phyloP scores from a whole-genome alignment of 2,329 filamentous ascomycete species.

The Aureobasidium vineae region DNA sequence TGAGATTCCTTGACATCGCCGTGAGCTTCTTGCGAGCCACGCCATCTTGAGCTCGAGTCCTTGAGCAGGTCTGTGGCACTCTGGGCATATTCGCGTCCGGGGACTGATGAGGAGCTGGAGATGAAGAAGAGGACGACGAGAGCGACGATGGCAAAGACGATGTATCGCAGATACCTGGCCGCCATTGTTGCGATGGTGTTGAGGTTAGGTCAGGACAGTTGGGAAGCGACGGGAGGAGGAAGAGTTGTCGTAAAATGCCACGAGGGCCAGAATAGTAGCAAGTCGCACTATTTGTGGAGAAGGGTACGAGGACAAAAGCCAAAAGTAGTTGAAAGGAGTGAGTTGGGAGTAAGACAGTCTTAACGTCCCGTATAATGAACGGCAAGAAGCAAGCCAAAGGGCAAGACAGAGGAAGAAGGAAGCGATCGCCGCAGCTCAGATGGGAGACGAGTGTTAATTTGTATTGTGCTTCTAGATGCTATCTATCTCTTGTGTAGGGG shows the following conservation, averaged over 20 bases:
- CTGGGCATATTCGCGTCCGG: conserved; percentile 36
- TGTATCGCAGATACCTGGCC: conserved; percentile 67
- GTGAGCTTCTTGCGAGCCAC: conserved; percentile 30
- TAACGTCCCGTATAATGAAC: conserved; percentile 20
- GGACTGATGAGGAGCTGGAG: conserved; percentile 57
- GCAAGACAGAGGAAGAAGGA: neutral
- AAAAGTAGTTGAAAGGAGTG: conserved; percentile 18
- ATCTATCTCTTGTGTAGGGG: neutral
- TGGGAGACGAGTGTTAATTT: conserved; percentile 4
- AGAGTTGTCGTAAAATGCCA: conserved; percentile 17
- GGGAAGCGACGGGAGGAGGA: neutral
- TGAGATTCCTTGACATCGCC: conserved; percentile 26
- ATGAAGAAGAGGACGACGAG: conserved; percentile 80
- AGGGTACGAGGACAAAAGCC: conserved; percentile 8
- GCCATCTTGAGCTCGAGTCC: conserved; percentile 34
- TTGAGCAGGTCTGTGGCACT: conserved; percentile 40
- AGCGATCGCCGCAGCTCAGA: neutral
- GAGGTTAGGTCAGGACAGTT: neutral
- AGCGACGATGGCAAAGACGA: conserved; percentile 76
- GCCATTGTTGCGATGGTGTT: conserved; percentile 54
- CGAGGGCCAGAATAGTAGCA: conserved; percentile 23
- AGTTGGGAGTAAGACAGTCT: conserved; percentile 6
- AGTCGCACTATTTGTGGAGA: conserved; percentile 23
- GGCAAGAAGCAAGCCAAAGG: conserved; percentile 6
- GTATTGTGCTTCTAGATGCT: neutral